Conservation (phyloP, 1,284 basidiomycete species). For the Moesziomyces sp. region DNA sequence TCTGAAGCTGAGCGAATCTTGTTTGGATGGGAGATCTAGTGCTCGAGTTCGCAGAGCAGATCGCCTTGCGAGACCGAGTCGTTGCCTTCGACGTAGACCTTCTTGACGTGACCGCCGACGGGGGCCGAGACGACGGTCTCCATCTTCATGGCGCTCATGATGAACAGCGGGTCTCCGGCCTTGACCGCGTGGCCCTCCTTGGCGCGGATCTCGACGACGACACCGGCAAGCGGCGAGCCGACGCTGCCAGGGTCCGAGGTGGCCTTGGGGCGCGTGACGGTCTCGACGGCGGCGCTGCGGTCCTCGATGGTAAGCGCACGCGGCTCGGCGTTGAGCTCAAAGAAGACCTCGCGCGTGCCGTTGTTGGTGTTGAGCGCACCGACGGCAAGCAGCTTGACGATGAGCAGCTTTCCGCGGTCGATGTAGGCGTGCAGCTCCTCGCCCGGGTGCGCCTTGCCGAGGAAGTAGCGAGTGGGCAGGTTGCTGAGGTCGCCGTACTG, state of each 20-base stretch:
- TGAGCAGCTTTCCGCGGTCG: slow-evolving; percentile 93
- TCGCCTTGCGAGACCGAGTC: slow-evolving; percentile 90
- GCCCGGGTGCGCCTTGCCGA: slow-evolving; percentile 87
- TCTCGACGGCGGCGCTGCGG: slow-evolving; percentile 91
- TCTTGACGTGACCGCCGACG: slow-evolving; percentile 92
- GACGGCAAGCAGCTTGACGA: slow-evolving; percentile 93
- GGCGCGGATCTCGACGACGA: slow-evolving; percentile 95
- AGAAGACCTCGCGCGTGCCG: slow-evolving; percentile 96
- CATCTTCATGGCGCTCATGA: slow-evolving; percentile 72
- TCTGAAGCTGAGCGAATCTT: slow-evolving; percentile 12
- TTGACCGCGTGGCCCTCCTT: slow-evolving; percentile 97
- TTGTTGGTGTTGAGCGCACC: slow-evolving; percentile 90
- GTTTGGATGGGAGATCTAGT: slow-evolving; percentile 9
- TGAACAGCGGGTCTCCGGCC: slow-evolving; percentile 91
- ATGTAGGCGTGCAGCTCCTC: slow-evolving; percentile 98
- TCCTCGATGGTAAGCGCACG: slow-evolving; percentile 79
- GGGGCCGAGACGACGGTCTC: slow-evolving; percentile 95
- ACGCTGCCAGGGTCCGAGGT: slow-evolving; percentile 91
- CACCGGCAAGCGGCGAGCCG: slow-evolving; percentile 84
- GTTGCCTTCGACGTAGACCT: slow-evolving; percentile 79
- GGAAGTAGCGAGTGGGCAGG: slow-evolving; percentile 95
- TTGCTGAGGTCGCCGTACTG: slow-evolving; percentile 87
- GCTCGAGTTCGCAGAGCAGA: slow-evolving; percentile 76
- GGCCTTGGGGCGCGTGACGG: slow-evolving; percentile 91
- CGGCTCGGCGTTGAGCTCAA: slow-evolving; percentile 74